These are phyloP conservation scores for Ceratobasidium sp. DNA, from an alignment of 1,284 basidiomycete genomes.

Conservation along the genomic window DNA sequence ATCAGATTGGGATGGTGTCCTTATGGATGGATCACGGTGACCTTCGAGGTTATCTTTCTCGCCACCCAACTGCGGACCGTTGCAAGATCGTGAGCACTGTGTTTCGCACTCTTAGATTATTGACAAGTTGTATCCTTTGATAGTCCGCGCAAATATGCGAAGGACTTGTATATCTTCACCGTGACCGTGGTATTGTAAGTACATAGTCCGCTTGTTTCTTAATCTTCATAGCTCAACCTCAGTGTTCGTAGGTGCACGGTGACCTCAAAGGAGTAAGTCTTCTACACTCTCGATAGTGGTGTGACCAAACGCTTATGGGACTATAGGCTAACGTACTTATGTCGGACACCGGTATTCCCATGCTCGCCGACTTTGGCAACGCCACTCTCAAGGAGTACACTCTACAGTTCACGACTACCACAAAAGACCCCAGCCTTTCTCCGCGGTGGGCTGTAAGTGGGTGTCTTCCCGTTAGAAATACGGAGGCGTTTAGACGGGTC, in stretches of 20 bases:
- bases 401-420: neutral
- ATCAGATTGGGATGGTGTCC: neutral
- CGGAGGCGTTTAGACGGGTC: neutral
- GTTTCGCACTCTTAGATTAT: neutral
- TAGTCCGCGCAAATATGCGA: conserved; percentile 1
- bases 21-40: neutral
- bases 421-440: neutral
- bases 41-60: neutral
- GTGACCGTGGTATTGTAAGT: conserved; percentile 8
- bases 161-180: conserved; percentile 15
- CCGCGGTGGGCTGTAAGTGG: conserved; percentile 10
- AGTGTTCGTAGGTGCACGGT: conserved; percentile 6
- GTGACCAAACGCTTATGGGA: neutral
- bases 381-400: neutral
- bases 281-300: too few species aligned
- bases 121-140: neutral
- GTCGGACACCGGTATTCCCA: neutral
- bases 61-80: neutral
- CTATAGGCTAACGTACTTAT: conserved; percentile 11
- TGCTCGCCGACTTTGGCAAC: conserved; percentile 30
- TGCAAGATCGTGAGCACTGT: neutral
- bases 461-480: neutral
- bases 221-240: neutral
- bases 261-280: conserved; percentile 23
- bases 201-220: too few species aligned